Base-by-base conservation (phyloP, 1,284 basidiomycete genomes). In the Fomitopsis pinicola region DNA sequence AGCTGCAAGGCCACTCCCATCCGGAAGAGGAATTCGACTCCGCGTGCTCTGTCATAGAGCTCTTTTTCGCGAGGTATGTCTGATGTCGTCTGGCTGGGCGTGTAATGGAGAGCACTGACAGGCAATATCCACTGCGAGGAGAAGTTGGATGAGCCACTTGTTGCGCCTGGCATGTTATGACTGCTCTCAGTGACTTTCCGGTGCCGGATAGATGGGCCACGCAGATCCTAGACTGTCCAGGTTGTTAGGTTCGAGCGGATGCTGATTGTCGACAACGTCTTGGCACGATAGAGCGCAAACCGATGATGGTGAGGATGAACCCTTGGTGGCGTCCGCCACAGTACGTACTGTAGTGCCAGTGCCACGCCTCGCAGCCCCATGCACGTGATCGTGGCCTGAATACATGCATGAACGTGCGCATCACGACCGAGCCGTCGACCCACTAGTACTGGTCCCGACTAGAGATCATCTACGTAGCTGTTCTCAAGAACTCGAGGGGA, bases 11-110 rank as follows among this genome's bases (percentile, higher is more conserved):
- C 88, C 38, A 87, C 84, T 38, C 89, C 91, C 55, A 93, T 72
- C 57, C 91, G 86, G 72, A 88, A 92, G 35, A 93, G 79, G 74
- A 92, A 91, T 69, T 93, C 91, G 61, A 92, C 82, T 46, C 90
- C 91, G 75, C 87, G 80, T 33, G 88, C 84, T 59, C 91, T 81
- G 67, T 92, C 88, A 69, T 89, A 89, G 14, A 92, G 77, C 69
- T 92, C 87, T 65, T 81, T 85, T 66, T 85, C 79, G 30, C 88
- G 69, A 36, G 85, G 72, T 62, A 80, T 82, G n/a, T 70, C 71
- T 1, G 88, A 85, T 15, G 77, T 77, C 38, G 71, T 72, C 14
- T 72, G 68, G 61, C 76, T 80, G 12, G 91, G 90, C 0, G 87
- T 88, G 35, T 73, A 72, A 48, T 78, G 72, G 10, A 92, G 77